Conservation (phyloP, 352 stramenopile genomes). For the Aphanomyces euteiches region DNA sequence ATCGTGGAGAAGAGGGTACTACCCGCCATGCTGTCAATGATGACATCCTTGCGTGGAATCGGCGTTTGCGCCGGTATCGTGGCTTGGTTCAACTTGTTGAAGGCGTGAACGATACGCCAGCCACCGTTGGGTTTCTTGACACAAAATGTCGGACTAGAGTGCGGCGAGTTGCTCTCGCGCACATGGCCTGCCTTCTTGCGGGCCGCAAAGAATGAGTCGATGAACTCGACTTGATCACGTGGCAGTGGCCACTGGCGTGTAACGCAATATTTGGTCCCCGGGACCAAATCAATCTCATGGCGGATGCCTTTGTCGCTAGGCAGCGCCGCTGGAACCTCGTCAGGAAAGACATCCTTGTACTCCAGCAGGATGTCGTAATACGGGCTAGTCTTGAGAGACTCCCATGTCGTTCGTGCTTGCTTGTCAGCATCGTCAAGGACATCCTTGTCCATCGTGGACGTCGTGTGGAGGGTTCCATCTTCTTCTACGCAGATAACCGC, state of each 20-base stretch:
- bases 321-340: not conserved
- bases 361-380: not conserved
- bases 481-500: not conserved
- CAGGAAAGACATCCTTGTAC: not conserved
- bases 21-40: constrained; percentile 34
- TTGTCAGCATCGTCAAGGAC: not conserved
- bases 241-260: constrained; percentile 32
- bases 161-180: constrained; percentile 31
- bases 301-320: not conserved
- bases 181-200: constrained; percentile 28
- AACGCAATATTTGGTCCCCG: constrained; percentile 14
- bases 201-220: constrained; percentile 18
- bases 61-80: constrained; percentile 37
- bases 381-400: not conserved
- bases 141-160: constrained; percentile 35
- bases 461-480: not conserved
- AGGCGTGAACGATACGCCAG: constrained; percentile 38
- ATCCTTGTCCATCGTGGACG: not conserved
- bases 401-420: not conserved
- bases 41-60: constrained; percentile 36
- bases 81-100: constrained; percentile 39
- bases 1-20: constrained; percentile 38
- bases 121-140: constrained; percentile 31
- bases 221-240: constrained; percentile 29
- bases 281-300: constrained; percentile 29